phyloP scores from a whole-genome alignment of 2,329 filamentous ascomycete species.

The Fusarium gaditjirri region DNA sequence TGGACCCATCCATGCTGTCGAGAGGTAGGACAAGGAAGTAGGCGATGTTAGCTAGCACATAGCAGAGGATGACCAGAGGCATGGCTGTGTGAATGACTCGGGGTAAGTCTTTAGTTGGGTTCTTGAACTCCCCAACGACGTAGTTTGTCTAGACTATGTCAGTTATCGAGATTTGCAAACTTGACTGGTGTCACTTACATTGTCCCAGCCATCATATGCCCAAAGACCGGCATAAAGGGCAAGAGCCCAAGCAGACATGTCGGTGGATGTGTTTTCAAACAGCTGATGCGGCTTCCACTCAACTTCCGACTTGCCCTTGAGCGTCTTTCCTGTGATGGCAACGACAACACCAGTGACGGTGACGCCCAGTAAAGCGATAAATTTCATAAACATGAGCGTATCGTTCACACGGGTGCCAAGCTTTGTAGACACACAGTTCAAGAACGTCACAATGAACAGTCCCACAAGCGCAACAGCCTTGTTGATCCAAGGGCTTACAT shows the following conservation, averaged over 20 bases:
- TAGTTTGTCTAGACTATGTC: slow-evolving; percentile 81
- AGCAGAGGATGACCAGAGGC: slow-evolving; percentile 90
- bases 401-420: slow-evolving; percentile 89
- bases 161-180: not conserved
- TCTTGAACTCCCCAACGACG: slow-evolving; percentile 95
- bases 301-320: slow-evolving; percentile 76
- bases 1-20: slow-evolving; percentile 82
- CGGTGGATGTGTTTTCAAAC: slow-evolving; percentile 86
- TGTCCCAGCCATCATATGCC: slow-evolving; percentile 99
- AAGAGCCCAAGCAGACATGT: slow-evolving; percentile 89
- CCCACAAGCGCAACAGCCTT: slow-evolving; percentile 86
- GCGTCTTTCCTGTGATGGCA: slow-evolving; percentile 84
- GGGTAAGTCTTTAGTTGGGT: slow-evolving; percentile 88
- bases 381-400: slow-evolving; percentile 96
- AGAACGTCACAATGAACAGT: slow-evolving; percentile 77
- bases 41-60: slow-evolving; percentile 89
- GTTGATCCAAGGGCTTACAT: slow-evolving; percentile 86
- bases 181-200: slow-evolving; percentile 69
- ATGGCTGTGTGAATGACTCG: slow-evolving; percentile 97
- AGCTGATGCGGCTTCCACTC: slow-evolving; percentile 90
- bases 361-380: slow-evolving; percentile 86
- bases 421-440: slow-evolving; percentile 93
- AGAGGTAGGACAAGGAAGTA: slow-evolving; percentile 95
- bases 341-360: slow-evolving; percentile 91
- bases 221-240: slow-evolving; percentile 95